phyloP scores from a whole-genome alignment of 2,329 filamentous ascomycete species.

The Fusarium hainanense region DNA sequence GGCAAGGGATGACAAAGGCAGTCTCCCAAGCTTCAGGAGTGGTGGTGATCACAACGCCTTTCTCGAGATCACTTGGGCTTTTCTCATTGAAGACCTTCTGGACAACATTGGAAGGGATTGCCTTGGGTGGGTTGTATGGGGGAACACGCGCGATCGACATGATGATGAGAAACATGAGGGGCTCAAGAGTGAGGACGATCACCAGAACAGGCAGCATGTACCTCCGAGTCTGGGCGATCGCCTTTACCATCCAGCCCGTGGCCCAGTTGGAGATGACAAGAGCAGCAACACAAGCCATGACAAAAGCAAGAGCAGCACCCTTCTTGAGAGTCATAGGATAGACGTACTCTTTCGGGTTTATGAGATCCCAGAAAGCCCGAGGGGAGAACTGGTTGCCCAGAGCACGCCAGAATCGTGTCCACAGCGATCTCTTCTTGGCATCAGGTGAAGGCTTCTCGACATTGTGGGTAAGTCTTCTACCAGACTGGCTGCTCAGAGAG shows the following conservation, averaged over 20 bases:
- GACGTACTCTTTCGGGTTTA: neutral
- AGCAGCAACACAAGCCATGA: neutral
- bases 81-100: neutral
- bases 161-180: constrained; percentile 17
- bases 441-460: neutral
- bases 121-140: neutral
- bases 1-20: constrained; percentile 1
- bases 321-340: constrained; percentile 5
- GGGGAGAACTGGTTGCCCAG: neutral
- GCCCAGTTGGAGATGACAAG: constrained; percentile 4
- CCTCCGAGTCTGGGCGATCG: neutral
- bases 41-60: neutral
- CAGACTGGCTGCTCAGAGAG: neutral
- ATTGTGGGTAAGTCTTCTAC: neutral
- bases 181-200: constrained; percentile 7
- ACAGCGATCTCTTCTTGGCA: neutral
- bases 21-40: neutral
- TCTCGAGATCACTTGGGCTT: neutral
- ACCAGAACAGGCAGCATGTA: constrained; percentile 8
- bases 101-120: fast-evolving
- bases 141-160: constrained; percentile 3
- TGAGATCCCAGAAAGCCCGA: constrained; percentile 11
- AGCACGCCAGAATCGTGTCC: neutral
- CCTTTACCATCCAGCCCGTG: neutral
- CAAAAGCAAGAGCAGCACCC: neutral